Conservation (phyloP, 1,139 yeast species). For the Yamadazyma taylorii region DNA sequence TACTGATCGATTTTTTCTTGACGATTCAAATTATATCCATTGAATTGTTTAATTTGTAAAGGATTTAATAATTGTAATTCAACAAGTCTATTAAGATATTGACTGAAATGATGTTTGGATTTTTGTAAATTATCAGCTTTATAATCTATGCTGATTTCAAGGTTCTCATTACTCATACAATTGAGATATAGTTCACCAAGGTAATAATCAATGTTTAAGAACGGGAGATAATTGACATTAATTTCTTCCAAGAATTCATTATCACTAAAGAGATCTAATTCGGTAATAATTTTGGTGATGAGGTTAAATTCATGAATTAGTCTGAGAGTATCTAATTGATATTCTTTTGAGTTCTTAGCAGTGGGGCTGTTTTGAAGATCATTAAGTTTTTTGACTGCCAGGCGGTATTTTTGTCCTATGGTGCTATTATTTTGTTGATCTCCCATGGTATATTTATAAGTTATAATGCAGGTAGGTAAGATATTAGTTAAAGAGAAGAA, state of each 20-base stretch:
- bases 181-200: conserved; percentile 38
- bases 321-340: conserved; percentile 23
- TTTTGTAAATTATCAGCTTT: conserved; percentile 43
- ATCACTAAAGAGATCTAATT: conserved; percentile 53
- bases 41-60: conserved; percentile 36
- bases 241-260: conserved; percentile 63
- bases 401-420: conserved; percentile 21
- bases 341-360: conserved; percentile 24
- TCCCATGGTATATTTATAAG: not conserved
- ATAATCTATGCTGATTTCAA: conserved; percentile 12
- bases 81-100: conserved; percentile 42
- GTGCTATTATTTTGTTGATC: conserved; percentile 10
- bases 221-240: conserved; percentile 55
- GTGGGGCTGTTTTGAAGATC: conserved; percentile 8
- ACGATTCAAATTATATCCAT: conserved; percentile 44
- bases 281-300: conserved; percentile 26
- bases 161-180: conserved; percentile 9
- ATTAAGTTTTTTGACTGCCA: conserved; percentile 13
- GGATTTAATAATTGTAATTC: conserved; percentile 42
- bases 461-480: too few species aligned
- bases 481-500: too few species aligned
- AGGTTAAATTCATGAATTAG: conserved; percentile 30
- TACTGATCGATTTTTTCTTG: conserved; percentile 72
- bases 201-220: conserved; percentile 51
- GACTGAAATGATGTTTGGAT: conserved; percentile 42